Evolutionary conservation across 495 filamentous ascomycete species (phyloP).

Genomic region (Aspergillus sclerotiicarbonarius): DNA sequence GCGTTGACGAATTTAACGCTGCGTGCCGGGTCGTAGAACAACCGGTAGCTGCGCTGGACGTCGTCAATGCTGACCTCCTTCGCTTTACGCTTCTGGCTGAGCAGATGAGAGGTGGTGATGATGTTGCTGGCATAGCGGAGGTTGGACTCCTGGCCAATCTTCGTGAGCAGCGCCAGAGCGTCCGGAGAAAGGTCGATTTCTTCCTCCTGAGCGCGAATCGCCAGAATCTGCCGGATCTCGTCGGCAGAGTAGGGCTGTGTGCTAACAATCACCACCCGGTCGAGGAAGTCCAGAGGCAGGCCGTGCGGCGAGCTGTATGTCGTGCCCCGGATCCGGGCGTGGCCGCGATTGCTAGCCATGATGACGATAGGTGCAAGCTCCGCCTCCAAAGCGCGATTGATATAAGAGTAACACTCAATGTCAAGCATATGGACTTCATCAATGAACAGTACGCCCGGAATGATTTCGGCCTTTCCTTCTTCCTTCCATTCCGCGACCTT

Average conservation of each 20-base stretch:
- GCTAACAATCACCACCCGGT: constrained; percentile 94
- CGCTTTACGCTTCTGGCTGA: constrained; percentile 74
- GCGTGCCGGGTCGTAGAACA: constrained; percentile 86
- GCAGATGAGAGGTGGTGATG: constrained; percentile 86
- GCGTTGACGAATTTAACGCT: constrained; percentile 88
- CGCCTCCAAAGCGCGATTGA: constrained; percentile 93
- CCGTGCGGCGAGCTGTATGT: constrained; percentile 90
- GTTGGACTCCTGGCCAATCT: constrained; percentile 91
- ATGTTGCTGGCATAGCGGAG: constrained; percentile 92
- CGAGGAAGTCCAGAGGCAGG: constrained; percentile 91
- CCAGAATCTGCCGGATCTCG: constrained; percentile 86
- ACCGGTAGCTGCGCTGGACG: constrained; percentile 85
- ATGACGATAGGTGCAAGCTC: constrained; percentile 97
- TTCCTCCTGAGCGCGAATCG: constrained; percentile 90
- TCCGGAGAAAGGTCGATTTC: constrained; percentile 88
- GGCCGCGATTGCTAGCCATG: constrained; percentile 97
- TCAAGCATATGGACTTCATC: constrained; percentile 99
- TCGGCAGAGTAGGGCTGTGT: constrained; percentile 83
- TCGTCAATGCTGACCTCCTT: constrained; percentile 81
- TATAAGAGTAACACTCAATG: constrained; percentile 97
- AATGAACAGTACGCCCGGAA: constrained; percentile 96
- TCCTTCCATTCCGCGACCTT: constrained; percentile 99
- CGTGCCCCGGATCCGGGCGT: constrained; percentile 89
- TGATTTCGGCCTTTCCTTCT: constrained; percentile 97
- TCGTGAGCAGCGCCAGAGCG: constrained; percentile 86